Evolutionary conservation across 768 basidiomycete species (phyloP).

Genomic region (Rhizopogon vinicolor): DNA sequence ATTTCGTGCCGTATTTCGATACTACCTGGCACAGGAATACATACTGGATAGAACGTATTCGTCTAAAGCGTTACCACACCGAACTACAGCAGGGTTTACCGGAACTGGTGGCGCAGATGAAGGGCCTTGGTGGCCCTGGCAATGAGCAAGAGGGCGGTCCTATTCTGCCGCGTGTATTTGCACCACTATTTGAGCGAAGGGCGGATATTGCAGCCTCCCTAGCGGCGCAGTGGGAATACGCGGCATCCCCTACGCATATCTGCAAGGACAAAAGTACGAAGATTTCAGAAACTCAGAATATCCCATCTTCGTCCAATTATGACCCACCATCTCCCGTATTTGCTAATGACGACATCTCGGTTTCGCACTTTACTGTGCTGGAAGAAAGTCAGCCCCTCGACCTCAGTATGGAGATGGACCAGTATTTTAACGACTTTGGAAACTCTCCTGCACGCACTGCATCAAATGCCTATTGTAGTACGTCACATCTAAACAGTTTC

Average conservation of each 20-base stretch:
- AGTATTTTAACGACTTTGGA: conserved; percentile 21
- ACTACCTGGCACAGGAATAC: neutral
- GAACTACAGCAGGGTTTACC: neutral
- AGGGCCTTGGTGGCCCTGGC: too few species aligned
- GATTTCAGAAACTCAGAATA: neutral
- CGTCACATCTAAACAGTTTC: neutral
- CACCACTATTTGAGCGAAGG: neutral
- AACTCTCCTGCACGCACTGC: conserved; percentile 12
- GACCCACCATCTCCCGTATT: too few species aligned
- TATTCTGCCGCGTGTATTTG: neutral
- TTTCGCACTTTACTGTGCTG: neutral
- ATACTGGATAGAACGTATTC: neutral
- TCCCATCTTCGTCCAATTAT: neutral
- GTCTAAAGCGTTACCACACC: neutral
- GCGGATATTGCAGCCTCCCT: neutral
- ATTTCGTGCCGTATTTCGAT: neutral
- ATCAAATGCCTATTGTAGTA: neutral
- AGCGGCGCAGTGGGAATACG: neutral
- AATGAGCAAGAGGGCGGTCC: neutral
- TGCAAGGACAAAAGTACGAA: neutral
- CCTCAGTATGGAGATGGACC: conserved; percentile 19
- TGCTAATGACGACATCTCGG: neutral
- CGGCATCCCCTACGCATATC: neutral
- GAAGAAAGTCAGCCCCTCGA: conserved; percentile 4
- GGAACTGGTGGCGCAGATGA: neutral